These are phyloP conservation scores for Fusarium buharicum DNA, from an alignment of 2,329 filamentous ascomycete genomes.

Conservation along the genomic window DNA sequence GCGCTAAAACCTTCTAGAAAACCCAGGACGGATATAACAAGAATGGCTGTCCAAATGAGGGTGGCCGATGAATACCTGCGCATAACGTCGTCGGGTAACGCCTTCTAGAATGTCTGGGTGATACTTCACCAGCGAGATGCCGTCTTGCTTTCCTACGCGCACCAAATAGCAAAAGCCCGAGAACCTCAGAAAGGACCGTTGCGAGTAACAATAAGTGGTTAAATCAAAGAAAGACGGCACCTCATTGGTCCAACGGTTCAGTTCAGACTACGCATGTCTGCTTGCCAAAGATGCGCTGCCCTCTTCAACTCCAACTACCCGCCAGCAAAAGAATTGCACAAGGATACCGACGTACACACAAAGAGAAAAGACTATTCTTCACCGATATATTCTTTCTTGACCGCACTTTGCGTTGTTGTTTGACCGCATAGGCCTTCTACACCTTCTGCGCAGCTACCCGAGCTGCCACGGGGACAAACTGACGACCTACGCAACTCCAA, in stretches of 20 bases:
- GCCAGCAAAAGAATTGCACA: not conserved
- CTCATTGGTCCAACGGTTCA: not conserved
- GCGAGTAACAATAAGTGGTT: not conserved
- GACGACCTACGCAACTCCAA: not conserved
- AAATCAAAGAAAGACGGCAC: not conserved
- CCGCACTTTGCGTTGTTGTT: constrained; percentile 8
- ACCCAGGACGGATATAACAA: too few relatives aligned
- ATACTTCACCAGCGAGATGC: constrained; percentile 3
- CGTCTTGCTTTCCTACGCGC: not conserved
- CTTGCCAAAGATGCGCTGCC: constrained; percentile 14
- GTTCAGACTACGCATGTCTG: not conserved
- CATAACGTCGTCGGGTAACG: not conserved
- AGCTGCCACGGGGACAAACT: constrained; percentile 18
- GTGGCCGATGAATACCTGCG: not conserved
- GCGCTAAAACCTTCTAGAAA: constrained; percentile 55
- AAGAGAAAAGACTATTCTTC: not conserved
- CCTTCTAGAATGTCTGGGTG: constrained; percentile 13
- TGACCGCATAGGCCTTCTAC: constrained; percentile 6
- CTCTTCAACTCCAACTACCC: not conserved
- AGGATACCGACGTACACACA: not conserved
- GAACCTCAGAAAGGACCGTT: too few relatives aligned
- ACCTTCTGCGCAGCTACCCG: constrained; percentile 29
- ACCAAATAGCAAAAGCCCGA: not conserved
- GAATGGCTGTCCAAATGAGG: constrained; percentile 2
- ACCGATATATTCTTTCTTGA: constrained; percentile 3